A percentile compares a stretch with the other conserved stretches of the same genome.
Evolutionary conservation across 345 rosid species (phyloP).

Genomic region (Arabis alpina): DNA sequence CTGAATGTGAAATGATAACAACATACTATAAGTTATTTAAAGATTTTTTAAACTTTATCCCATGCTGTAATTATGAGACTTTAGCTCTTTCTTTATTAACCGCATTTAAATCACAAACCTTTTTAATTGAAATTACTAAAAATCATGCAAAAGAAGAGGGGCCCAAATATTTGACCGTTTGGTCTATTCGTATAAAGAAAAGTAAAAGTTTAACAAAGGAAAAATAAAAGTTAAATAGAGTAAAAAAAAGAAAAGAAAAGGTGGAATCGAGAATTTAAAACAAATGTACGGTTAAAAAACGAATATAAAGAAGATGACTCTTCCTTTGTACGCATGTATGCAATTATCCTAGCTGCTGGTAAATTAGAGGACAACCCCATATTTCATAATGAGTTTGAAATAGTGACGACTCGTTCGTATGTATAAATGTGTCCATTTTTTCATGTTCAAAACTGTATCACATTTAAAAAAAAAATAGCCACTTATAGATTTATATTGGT

Average conservation of each 20-base stretch:
- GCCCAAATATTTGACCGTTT: conserved; percentile 46
- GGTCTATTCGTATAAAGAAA: conserved; percentile 44
- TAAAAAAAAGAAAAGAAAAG: conserved; percentile 27
- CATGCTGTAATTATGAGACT: conserved; percentile 48
- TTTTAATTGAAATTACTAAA: conserved; percentile 26
- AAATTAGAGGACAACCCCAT: conserved; percentile 33
- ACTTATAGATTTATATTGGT: background rate
- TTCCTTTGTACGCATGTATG: conserved; percentile 49
- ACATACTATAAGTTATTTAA: conserved; percentile 20
- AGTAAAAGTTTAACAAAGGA: conserved; percentile 36
- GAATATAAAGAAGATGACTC: conserved; percentile 40
- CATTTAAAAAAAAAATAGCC: background rate
- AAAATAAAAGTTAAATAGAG: conserved; percentile 7
- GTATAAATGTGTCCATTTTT: background rate
- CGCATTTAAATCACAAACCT: conserved; percentile 31
- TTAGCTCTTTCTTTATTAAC: conserved; percentile 41
- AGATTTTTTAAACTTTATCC: conserved; percentile 32
- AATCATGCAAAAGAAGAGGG: conserved; percentile 41
- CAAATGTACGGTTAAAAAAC: conserved; percentile 29
- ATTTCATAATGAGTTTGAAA: conserved; percentile 24
- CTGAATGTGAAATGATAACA: conserved; percentile 43
- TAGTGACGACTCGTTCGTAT: conserved; percentile 31
- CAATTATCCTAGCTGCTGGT: conserved; percentile 41
- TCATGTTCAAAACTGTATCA: background rate
- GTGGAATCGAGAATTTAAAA: conserved; percentile 25